A percentile compares a stretch with the other conserved stretches of the same genome.
Evolutionary conservation across 495 filamentous ascomycete genomes (phyloP).

Genomic region (Tricharina praecox): DNA sequence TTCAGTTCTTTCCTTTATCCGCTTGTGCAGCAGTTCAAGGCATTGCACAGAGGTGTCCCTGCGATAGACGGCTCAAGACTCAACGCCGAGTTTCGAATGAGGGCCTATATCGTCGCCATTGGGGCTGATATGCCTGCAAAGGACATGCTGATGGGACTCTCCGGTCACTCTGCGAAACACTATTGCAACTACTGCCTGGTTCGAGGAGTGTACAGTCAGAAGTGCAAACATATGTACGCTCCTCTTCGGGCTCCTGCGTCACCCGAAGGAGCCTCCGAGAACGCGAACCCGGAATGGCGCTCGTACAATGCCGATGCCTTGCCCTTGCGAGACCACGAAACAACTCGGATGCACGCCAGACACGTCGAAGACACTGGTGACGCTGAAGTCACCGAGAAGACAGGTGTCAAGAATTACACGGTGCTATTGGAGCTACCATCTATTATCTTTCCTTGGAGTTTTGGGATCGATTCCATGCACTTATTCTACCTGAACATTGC

Average conservation of each 20-base stretch:
- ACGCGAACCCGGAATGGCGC: too few relatives aligned
- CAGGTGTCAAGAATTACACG: background rate
- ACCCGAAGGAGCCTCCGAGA: too few relatives aligned
- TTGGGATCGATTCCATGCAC: background rate
- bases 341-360: background rate
- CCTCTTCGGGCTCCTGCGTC: too few relatives aligned
- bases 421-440: background rate
- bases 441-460: background rate
- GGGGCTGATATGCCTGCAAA: background rate
- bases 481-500: background rate
- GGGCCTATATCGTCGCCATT: background rate
- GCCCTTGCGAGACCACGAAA: background rate
- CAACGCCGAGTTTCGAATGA: background rate
- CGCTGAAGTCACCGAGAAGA: background rate
- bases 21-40: constrained; percentile 7
- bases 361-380: background rate
- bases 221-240: background rate
- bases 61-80: background rate
- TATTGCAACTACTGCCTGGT: background rate
- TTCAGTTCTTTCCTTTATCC: constrained; percentile 7
- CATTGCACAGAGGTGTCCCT: background rate
- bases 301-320: background rate
- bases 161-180: background rate
- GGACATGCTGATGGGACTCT: background rate
- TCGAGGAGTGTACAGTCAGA: background rate